Percentiles rank a stretch among this genome's conserved stretches.
These are phyloP conservation scores for Chrysanthemum lavandulifolium DNA, from an alignment of 129 eudicot genomes.

Conservation along the genomic window DNA sequence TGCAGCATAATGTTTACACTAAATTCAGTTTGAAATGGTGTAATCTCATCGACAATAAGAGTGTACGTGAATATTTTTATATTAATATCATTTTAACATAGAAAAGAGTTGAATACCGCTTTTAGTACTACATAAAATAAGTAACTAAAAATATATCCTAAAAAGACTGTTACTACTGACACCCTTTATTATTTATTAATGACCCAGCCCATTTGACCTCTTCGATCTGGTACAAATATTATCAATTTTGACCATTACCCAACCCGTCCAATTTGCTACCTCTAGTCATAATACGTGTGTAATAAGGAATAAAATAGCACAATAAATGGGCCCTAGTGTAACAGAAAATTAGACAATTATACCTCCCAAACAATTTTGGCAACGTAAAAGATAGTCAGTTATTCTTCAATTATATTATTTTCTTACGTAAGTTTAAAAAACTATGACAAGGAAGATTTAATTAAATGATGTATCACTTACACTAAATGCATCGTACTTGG, in stretches of 20 bases:
- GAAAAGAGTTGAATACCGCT: no score
- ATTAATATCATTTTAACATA: not conserved
- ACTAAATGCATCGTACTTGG: conserved; percentile 66
- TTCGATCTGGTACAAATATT: not conserved
- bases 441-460: not conserved
- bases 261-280: not conserved
- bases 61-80: not conserved
- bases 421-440: not conserved
- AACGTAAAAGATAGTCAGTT: not conserved
- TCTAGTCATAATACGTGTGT: not conserved
- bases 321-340: not conserved
- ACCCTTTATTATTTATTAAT: no score
- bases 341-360: not conserved
- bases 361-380: not conserved
- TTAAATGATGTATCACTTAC: conserved; percentile 38
- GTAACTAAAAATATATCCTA: no score
- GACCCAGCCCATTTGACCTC: no score
- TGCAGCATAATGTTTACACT: conserved; percentile 28
- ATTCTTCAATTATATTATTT: not conserved
- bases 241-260: not conserved
- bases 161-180: no score
- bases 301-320: not conserved
- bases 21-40: not conserved
- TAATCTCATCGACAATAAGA: not conserved
- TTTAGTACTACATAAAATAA: no score